Evolutionary conservation across 2,329 filamentous ascomycete genomes (phyloP).

Genomic region (Fulvia fulva): DNA sequence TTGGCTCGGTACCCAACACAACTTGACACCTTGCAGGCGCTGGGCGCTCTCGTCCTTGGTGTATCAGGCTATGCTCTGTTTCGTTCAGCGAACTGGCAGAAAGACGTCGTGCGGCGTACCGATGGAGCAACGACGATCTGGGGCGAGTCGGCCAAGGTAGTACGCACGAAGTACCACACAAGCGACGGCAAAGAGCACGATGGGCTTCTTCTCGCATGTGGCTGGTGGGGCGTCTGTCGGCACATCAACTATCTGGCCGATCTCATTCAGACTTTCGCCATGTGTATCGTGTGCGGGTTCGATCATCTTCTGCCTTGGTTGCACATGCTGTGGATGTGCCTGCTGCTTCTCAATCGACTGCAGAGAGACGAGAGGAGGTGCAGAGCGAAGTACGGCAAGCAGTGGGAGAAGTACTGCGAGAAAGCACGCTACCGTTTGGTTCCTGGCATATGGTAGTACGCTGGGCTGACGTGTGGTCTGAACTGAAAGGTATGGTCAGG

Average conservation of each 20-base stretch:
- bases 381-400: slow-evolving; percentile 18
- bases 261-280: slow-evolving; percentile 14
- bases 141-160: background rate
- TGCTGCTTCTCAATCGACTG: slow-evolving; percentile 10
- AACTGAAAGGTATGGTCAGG: too few species aligned
- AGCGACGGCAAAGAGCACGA: background rate
- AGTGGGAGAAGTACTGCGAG: slow-evolving; percentile 20
- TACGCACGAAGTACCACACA: background rate
- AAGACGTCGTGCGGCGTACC: background rate
- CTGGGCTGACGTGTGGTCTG: too few species aligned
- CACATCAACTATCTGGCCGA: slow-evolving; percentile 3
- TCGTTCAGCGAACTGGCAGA: background rate
- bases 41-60: background rate
- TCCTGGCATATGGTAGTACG: slow-evolving; percentile 13
- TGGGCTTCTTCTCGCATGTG: background rate
- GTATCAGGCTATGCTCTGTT: background rate
- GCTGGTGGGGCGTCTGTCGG: background rate
- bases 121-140: background rate
- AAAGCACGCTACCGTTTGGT: slow-evolving; percentile 16
- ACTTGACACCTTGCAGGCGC: background rate
- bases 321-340: slow-evolving; percentile 17
- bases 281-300: slow-evolving; percentile 17
- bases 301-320: slow-evolving; percentile 14
- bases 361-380: slow-evolving; percentile 17
- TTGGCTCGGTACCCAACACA: slow-evolving; percentile 17